Percentiles rank a stretch among this genome's conserved stretches.
Conservation (phyloP, 345 rosid species). For the Sisymbrium altissimum region DNA sequence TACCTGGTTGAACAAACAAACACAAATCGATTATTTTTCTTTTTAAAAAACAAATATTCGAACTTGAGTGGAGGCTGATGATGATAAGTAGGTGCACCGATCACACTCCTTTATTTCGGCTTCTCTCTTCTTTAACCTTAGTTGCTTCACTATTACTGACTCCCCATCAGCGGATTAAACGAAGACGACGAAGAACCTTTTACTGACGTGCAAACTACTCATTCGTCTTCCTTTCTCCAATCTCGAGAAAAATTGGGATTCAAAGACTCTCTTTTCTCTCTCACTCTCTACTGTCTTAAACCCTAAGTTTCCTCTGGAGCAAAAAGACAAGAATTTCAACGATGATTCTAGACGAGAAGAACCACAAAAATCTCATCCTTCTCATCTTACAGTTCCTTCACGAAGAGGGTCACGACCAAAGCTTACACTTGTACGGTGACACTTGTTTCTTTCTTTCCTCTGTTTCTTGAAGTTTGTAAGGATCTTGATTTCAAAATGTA, state of each 20-base stretch:
- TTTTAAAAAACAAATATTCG: no score
- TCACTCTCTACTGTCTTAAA: background rate
- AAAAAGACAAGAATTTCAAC: background rate
- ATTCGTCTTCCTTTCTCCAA: constrained; percentile 1
- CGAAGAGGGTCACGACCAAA: constrained; percentile 24
- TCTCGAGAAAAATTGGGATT: background rate
- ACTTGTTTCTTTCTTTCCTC: background rate
- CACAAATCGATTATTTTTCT: no score
- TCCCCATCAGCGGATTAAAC: constrained; percentile 23
- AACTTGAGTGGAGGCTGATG: no score
- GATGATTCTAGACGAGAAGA: constrained; percentile 28
- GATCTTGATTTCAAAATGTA: background rate
- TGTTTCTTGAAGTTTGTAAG: background rate
- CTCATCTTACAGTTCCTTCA: constrained; percentile 30
- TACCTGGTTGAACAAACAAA: no score
- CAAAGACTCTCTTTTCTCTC: background rate
- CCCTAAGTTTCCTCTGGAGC: constrained; percentile 7
- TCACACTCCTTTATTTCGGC: background rate
- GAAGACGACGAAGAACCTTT: constrained; percentile 21
- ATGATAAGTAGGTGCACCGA: background rate
- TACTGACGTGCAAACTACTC: background rate
- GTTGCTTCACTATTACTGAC: background rate
- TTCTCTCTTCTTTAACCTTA: background rate
- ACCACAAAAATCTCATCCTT: constrained; percentile 26
- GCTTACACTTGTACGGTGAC: constrained; percentile 35